Evolutionary conservation across 176 grass and related monocot species (phyloP).

Genomic region (Carex parvula): DNA sequence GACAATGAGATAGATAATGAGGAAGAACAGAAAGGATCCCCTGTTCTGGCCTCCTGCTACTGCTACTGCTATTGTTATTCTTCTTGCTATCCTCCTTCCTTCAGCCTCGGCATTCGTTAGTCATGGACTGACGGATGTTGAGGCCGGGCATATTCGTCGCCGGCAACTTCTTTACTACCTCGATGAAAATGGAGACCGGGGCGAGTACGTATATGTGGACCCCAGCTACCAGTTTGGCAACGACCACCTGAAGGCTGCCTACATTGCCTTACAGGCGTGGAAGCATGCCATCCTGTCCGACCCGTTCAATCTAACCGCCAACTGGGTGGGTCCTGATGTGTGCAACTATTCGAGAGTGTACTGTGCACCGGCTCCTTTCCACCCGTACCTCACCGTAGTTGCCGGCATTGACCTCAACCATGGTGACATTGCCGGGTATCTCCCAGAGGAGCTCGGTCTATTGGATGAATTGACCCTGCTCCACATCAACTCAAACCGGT

Average conservation of each 20-base stretch:
- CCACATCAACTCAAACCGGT: conserved; percentile 92
- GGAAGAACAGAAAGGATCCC: not conserved
- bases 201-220: conserved; percentile 29
- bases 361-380: conserved; percentile 47
- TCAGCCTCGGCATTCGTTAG: conserved; percentile 28
- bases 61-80: conserved; percentile 26
- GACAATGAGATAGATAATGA: conserved; percentile 31
- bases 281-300: conserved; percentile 77
- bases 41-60: not conserved
- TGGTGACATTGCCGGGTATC: conserved; percentile 78
- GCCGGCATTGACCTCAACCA: conserved; percentile 89
- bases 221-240: conserved; percentile 55
- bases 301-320: conserved; percentile 60
- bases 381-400: conserved; percentile 55
- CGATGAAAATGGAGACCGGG: not conserved
- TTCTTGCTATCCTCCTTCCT: conserved; percentile 21
- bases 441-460: conserved; percentile 60
- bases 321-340: conserved; percentile 65
- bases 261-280: conserved; percentile 77
- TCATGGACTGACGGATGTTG: conserved; percentile 31
- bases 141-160: conserved; percentile 38
- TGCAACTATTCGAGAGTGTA: conserved; percentile 69
- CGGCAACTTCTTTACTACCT: conserved; percentile 49
- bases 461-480: conserved; percentile 69
- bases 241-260: conserved; percentile 53